phyloP scores from a whole-genome alignment of 2,329 filamentous ascomycete species.

The Teratosphaeria gauchensis region DNA sequence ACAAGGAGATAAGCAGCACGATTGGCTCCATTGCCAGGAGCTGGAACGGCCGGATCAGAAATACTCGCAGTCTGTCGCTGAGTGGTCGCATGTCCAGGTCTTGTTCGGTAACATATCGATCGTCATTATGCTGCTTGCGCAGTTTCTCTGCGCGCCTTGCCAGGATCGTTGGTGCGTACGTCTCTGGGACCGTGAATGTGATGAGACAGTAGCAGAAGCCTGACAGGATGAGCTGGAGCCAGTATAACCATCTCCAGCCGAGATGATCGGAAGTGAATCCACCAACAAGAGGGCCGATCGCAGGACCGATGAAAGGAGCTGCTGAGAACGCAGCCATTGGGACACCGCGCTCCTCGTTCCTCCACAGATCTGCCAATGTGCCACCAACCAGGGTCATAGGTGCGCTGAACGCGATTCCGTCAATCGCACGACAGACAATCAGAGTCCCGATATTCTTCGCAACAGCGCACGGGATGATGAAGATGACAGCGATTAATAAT shows the following conservation, averaged over 20 bases:
- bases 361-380: constrained; percentile 21
- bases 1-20: constrained; percentile 71
- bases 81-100: constrained; percentile 67
- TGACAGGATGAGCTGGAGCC: constrained; percentile 72
- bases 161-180: constrained; percentile 73
- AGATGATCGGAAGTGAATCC: constrained; percentile 60
- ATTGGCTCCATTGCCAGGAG: constrained; percentile 77
- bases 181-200: constrained; percentile 83
- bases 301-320: constrained; percentile 22
- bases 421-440: constrained; percentile 46
- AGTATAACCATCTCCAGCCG: constrained; percentile 51
- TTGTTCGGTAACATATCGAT: constrained; percentile 64
- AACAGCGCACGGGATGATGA: constrained; percentile 49
- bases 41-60: constrained; percentile 75
- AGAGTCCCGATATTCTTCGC: constrained; percentile 47
- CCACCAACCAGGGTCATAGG: constrained; percentile 39
- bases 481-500: constrained; percentile 42
- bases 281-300: constrained; percentile 49
- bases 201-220: constrained; percentile 63
- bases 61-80: constrained; percentile 58
- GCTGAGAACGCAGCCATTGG: constrained; percentile 23
- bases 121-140: constrained; percentile 57
- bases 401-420: constrained; percentile 43
- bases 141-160: constrained; percentile 59
- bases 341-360: constrained; percentile 22